phyloP scores from a whole-genome alignment of 192 early-diverging fungal genomes.

The Entomortierella parvispora region DNA sequence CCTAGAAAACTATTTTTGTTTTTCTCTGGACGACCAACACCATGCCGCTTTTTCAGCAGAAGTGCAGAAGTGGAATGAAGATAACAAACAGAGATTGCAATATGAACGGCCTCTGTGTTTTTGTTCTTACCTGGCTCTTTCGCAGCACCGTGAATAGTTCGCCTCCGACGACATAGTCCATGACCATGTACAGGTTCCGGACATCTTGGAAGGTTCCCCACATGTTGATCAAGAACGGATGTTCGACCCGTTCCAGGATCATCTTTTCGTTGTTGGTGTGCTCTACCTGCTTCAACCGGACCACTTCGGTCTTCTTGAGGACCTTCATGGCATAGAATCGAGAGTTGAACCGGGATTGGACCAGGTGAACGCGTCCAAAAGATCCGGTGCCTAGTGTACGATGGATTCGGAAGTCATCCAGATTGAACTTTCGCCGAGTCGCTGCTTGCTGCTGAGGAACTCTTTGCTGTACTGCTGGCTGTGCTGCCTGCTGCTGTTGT shows the following conservation, averaged over 20 bases:
- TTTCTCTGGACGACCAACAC: no score
- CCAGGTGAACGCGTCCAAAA: conserved; percentile 95
- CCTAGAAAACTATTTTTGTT: no score
- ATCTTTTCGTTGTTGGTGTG: conserved; percentile 95
- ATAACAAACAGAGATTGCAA: no score
- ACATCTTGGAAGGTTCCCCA: conserved; percentile 91
- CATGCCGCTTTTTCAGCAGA: no score
- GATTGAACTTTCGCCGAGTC: conserved; percentile 50
- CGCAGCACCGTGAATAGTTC: conserved; percentile 82
- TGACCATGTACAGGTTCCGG: conserved; percentile 88
- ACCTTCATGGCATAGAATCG: conserved; percentile 97
- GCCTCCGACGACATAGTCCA: conserved; percentile 95
- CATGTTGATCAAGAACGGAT: conserved; percentile 90
- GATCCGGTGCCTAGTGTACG: conserved; percentile 94
- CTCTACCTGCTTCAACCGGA: conserved; percentile 93
- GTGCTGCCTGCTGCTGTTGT: neutral
- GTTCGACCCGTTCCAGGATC: conserved; percentile 84
- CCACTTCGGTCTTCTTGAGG: conserved; percentile 89
- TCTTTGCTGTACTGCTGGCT: conserved; percentile 13
- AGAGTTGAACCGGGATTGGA: conserved; percentile 74
- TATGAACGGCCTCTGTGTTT: neutral
- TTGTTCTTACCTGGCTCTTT: conserved; percentile 67
- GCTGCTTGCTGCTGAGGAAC: conserved; percentile 12
- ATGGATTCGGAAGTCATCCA: conserved; percentile 83
- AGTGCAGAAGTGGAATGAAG: no score